phyloP scores from a whole-genome alignment of 208 protist species.

The Leishmania amazonensis region DNA sequence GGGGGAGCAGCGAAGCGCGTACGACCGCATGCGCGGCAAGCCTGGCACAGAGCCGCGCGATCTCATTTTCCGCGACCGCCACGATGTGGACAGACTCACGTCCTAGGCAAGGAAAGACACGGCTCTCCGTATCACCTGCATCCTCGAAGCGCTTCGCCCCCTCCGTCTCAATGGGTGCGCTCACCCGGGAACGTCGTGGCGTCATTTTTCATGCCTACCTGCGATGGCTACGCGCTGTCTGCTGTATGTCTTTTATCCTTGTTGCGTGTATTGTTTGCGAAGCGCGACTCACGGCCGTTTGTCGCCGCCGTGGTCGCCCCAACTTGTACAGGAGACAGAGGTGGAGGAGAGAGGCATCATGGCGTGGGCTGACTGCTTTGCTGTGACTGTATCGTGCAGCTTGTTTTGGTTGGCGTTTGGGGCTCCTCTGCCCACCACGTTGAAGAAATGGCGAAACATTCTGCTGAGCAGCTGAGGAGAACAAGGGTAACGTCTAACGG shows the following conservation, averaged over 20 bases:
- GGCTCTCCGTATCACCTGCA: not conserved
- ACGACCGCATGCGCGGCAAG: constrained; percentile 30
- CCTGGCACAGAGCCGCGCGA: constrained; percentile 47
- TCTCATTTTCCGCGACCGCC: constrained; percentile 53
- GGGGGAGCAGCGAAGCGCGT: constrained; percentile 36
- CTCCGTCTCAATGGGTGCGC: not conserved
- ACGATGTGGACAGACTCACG: constrained; percentile 40
- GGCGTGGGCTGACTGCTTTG: not conserved
- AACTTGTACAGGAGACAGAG: not conserved
- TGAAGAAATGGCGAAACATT: not conserved
- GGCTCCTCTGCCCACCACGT: not conserved
- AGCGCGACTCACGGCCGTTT: not conserved
- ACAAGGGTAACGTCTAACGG: not conserved
- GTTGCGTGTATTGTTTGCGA: not conserved
- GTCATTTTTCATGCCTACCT: not conserved
- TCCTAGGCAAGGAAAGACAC: constrained; percentile 21
- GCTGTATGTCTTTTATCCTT: not conserved
- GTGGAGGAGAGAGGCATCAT: not conserved
- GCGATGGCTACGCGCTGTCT: not conserved
- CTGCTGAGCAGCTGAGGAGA: not conserved
- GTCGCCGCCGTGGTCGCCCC: not conserved
- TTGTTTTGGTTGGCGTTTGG: not conserved
- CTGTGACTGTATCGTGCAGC: not conserved
- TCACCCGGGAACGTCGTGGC: not conserved
- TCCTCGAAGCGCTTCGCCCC: not conserved